Conservation (phyloP, 768 basidiomycete genomes). For the Botryobasidium botryosum region DNA sequence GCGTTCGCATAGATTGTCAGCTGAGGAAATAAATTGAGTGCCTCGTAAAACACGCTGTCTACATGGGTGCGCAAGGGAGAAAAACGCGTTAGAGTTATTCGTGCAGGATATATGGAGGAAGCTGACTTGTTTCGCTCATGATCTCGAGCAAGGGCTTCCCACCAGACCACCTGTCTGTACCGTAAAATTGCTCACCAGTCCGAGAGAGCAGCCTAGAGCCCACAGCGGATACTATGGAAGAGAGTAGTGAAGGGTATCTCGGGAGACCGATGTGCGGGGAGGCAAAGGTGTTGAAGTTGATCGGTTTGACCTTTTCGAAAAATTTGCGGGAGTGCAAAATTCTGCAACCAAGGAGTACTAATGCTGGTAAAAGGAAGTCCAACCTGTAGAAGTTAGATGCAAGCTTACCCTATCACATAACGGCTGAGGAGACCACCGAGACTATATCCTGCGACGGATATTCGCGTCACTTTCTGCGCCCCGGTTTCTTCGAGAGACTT, state of each 20-base stretch:
- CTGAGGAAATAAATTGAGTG: conserved; percentile 44
- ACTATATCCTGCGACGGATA: conserved; percentile 63
- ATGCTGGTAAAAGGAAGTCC: too few relatives aligned
- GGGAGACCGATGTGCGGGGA: conserved; percentile 72
- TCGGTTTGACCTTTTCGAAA: conserved; percentile 50
- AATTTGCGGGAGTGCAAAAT: conserved; percentile 50
- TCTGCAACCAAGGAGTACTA: too few relatives aligned
- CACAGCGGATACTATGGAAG: conserved; percentile 33
- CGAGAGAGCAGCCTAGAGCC: conserved; percentile 58
- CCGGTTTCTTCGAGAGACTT: conserved; percentile 30
- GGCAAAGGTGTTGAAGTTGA: conserved; percentile 72
- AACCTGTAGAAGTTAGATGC: too few relatives aligned
- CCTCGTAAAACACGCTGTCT: conserved; percentile 66
- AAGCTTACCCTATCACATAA: conserved; percentile 65
- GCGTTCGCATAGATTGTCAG: conserved; percentile 71
- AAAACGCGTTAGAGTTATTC: too few relatives aligned
- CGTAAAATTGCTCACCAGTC: conserved; percentile 68
- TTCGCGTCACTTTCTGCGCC: conserved; percentile 39
- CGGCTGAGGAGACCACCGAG: conserved; percentile 72
- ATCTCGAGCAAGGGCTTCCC: conserved; percentile 55
- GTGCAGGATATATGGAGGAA: not conserved
- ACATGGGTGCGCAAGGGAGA: too few relatives aligned
- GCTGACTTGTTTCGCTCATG: conserved; percentile 60
- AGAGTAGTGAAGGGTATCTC: conserved; percentile 41
- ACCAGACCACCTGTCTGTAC: conserved; percentile 52